Percentiles rank a stretch among this genome's conserved stretches.
These are phyloP conservation scores for Elasticomyces elasticus DNA, from an alignment of 495 filamentous ascomycete species.

Conservation along the genomic window DNA sequence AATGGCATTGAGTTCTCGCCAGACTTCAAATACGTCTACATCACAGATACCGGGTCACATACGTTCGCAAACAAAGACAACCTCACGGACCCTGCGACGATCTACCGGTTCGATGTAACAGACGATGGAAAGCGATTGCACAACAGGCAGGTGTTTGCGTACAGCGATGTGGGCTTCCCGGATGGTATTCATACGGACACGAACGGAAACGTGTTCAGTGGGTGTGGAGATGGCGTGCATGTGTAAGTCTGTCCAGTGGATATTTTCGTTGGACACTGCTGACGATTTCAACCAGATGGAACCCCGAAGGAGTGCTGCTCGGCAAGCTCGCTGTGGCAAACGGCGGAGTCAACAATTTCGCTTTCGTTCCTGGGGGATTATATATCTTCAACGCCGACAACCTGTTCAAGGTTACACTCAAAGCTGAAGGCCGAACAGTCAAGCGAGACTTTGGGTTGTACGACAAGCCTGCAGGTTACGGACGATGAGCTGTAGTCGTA, in stretches of 20 bases:
- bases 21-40: constrained; percentile 39
- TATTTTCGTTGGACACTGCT: neutral
- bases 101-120: constrained; percentile 30
- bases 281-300: constrained; percentile 7
- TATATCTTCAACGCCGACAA: constrained; percentile 16
- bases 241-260: constrained; percentile 1
- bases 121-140: constrained; percentile 20
- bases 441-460: constrained; percentile 28
- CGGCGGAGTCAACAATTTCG: constrained; percentile 28
- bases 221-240: constrained; percentile 19
- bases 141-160: constrained; percentile 30
- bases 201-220: constrained; percentile 20
- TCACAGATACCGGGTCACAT: constrained; percentile 35
- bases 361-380: constrained; percentile 26
- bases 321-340: constrained; percentile 22
- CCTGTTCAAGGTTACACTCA: constrained; percentile 24
- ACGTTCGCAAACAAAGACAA: constrained; percentile 21
- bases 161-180: constrained; percentile 26
- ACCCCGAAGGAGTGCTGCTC: constrained; percentile 18
- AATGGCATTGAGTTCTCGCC: constrained; percentile 43
- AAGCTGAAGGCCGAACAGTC: constrained; percentile 27
- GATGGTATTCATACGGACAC: constrained; percentile 25
- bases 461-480: neutral
- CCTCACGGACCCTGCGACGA: constrained; percentile 25
- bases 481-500: neutral